Conservation (phyloP, 192 early-diverging fungal species). For the Coemansia interrupta region DNA sequence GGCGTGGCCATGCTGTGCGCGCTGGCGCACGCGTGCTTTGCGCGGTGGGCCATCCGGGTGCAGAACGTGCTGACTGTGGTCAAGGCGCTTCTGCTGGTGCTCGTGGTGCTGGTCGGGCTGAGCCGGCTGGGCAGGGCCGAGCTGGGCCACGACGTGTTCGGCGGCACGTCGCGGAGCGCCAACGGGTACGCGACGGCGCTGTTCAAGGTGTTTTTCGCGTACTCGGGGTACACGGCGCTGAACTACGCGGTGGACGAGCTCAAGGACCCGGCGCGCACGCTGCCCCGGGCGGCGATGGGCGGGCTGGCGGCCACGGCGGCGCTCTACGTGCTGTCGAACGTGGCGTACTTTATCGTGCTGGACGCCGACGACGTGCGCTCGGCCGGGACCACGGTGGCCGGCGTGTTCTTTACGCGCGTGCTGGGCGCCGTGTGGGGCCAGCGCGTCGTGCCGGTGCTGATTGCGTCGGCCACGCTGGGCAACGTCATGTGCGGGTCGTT, state of each 20-base stretch:
- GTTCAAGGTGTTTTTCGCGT: slow-evolving; percentile 57
- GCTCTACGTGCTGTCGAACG: slow-evolving; percentile 57
- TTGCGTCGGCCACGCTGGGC: slow-evolving; percentile 50
- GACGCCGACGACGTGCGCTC: slow-evolving; percentile 28
- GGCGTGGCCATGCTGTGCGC: slow-evolving; percentile 26
- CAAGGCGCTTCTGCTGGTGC: slow-evolving; percentile 46
- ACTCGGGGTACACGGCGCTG: slow-evolving; percentile 58
- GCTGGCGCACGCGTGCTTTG: slow-evolving; percentile 25
- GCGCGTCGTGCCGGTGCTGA: slow-evolving; percentile 51
- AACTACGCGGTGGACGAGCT: slow-evolving; percentile 64
- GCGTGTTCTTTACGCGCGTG: slow-evolving; percentile 48
- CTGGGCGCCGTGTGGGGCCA: slow-evolving; percentile 49
- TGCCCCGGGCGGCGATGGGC: slow-evolving; percentile 56
- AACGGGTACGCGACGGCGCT: slow-evolving; percentile 44
- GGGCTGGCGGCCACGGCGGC: slow-evolving; percentile 52
- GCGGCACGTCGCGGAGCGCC: slow-evolving; percentile 24
- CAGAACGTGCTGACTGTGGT: slow-evolving; percentile 44
- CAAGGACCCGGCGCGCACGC: slow-evolving; percentile 55
- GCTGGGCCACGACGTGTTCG: slow-evolving; percentile 14
- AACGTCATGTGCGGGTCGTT: slow-evolving; percentile 46
- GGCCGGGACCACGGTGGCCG: slow-evolving; percentile 47
- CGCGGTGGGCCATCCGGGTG: slow-evolving; percentile 28
- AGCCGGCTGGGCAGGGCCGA: background rate
- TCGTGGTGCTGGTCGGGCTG: slow-evolving; percentile 41
- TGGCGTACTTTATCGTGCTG: slow-evolving; percentile 56